Percentiles rank a stretch among this genome's conserved stretches.
phyloP scores from a whole-genome alignment of 805 yeast genomes.

The Zygosaccharomyces lentus region DNA sequence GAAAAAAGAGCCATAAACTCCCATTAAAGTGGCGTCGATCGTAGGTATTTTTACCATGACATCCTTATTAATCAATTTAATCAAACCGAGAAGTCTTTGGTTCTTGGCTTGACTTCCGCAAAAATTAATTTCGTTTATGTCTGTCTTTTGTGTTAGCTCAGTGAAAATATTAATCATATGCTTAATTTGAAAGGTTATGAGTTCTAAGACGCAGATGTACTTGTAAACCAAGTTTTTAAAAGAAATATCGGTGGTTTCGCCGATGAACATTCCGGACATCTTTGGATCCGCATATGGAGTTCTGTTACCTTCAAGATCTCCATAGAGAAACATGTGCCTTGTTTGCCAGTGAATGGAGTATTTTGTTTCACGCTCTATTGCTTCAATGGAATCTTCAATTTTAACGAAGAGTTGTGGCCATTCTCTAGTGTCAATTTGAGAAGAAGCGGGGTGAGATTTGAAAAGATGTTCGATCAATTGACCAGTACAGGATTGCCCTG shows the following conservation, averaged over 20 bases:
- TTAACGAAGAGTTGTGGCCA: conserved; percentile 18
- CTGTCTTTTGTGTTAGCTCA: conserved; percentile 2
- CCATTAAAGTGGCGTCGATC: conserved; percentile 17
- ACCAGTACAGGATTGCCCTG: conserved; percentile 60
- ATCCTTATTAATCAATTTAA: conserved; percentile 25
- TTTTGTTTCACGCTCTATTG: conserved; percentile 14
- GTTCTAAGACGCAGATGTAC: conserved; percentile 48
- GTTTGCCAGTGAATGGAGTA: conserved; percentile 30
- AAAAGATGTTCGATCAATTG: conserved; percentile 46
- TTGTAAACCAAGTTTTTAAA: conserved; percentile 37
- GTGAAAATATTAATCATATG: conserved; percentile 38
- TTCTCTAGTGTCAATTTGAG: conserved; percentile 3
- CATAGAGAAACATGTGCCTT: conserved; percentile 44
- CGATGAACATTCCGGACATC: conserved; percentile 48
- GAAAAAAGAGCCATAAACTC: conserved; percentile 23
- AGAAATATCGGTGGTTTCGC: conserved; percentile 41
- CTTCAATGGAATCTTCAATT: conserved; percentile 22
- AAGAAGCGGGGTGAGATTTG: conserved; percentile 38
- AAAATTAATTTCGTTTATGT: conserved; percentile 37
- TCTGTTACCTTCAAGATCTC: conserved; percentile 56
- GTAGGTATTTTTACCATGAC: conserved; percentile 14
- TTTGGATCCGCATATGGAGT: conserved; percentile 49
- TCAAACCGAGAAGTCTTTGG: conserved; percentile 36
- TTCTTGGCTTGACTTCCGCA: conserved; percentile 56
- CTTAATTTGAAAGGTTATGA: conserved; percentile 47